Percentiles rank a stretch among this genome's conserved stretches.
Evolutionary conservation across 352 stramenopile species (phyloP).

Genomic region (Pythium vanterpoolii): DNA sequence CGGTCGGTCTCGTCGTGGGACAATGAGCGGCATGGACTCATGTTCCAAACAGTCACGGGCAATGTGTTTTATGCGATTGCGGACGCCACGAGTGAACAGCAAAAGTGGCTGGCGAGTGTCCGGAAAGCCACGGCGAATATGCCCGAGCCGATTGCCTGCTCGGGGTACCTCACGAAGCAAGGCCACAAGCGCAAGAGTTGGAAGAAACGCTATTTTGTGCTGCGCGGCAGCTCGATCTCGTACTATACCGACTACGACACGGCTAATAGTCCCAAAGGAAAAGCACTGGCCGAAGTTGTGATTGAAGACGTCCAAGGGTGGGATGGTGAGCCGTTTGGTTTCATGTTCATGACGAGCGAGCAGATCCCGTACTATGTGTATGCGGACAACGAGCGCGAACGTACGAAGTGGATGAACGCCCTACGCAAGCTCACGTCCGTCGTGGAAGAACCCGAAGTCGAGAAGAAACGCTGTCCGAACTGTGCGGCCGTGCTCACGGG

Average conservation of each 20-base stretch:
- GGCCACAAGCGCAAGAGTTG: constrained; percentile 90
- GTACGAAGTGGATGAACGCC: constrained; percentile 86
- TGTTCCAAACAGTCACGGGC: constrained; percentile 84
- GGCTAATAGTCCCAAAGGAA: constrained; percentile 76
- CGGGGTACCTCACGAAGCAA: constrained; percentile 87
- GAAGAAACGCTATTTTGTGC: constrained; percentile 90
- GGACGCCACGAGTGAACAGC: constrained; percentile 69
- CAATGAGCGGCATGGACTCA: constrained; percentile 75
- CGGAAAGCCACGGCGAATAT: constrained; percentile 66
- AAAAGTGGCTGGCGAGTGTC: constrained; percentile 79
- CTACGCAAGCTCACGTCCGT: constrained; percentile 73
- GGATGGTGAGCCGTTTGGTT: constrained; percentile 84
- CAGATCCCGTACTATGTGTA: constrained; percentile 91
- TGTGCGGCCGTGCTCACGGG: constrained; percentile 83
- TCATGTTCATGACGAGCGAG: constrained; percentile 89
- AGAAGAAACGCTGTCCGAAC: constrained; percentile 85
- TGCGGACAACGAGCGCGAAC: constrained; percentile 84
- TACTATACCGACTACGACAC: constrained; percentile 89
- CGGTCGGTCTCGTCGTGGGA: constrained; percentile 74
- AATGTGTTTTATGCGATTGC: constrained; percentile 85
- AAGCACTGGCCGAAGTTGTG: constrained; percentile 71
- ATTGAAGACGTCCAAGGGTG: constrained; percentile 85
- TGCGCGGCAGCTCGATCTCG: constrained; percentile 67
- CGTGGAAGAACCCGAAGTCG: constrained; percentile 61
- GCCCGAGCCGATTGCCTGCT: constrained; percentile 73